Percentiles rank a stretch among this genome's conserved stretches.
These are phyloP conservation scores for Alternaria rosae DNA, from an alignment of 2,329 filamentous ascomycete genomes.

Conservation along the genomic window DNA sequence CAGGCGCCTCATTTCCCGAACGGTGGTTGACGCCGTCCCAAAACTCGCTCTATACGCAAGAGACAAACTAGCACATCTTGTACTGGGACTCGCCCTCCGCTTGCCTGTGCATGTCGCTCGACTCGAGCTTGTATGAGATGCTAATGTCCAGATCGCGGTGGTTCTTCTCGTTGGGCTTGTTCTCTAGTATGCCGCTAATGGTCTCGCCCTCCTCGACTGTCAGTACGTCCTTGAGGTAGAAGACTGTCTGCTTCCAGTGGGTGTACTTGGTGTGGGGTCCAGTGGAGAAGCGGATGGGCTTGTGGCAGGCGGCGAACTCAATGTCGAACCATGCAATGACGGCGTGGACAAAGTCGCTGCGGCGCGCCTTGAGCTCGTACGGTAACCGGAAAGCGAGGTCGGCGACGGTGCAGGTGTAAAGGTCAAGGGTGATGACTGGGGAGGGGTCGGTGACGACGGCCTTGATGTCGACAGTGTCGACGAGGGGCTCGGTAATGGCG, in stretches of 20 bases:
- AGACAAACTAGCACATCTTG: conserved; percentile 64
- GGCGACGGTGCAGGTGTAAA: conserved; percentile 84
- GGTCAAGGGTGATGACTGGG: conserved; percentile 84
- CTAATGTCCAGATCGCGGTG: conserved; percentile 92
- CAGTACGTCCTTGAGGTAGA: conserved; percentile 92
- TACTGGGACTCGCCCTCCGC: conserved; percentile 78
- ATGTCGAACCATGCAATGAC: conserved; percentile 99
- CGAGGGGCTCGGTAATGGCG: conserved; percentile 92
- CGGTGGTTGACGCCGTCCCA: background rate
- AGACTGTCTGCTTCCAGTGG: conserved; percentile 99
- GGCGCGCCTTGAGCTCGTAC: conserved; percentile 78
- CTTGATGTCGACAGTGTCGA: conserved; percentile 97
- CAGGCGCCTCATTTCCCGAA: conserved; percentile 2
- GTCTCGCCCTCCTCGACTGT: conserved; percentile 89
- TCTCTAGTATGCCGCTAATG: conserved; percentile 75
- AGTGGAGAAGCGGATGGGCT: conserved; percentile 95
- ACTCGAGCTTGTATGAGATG: conserved; percentile 81
- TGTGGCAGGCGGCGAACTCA: conserved; percentile 97
- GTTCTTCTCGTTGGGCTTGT: conserved; percentile 93
- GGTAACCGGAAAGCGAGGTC: conserved; percentile 85
- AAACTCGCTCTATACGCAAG: conserved; percentile 1
- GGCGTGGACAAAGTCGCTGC: conserved; percentile 95
- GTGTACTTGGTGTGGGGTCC: conserved; percentile 99
- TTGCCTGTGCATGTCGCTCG: conserved; percentile 73
- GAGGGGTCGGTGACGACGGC: conserved; percentile 93